phyloP scores from a whole-genome alignment of 441 rosid species.

The Adansonia madagascariensis region DNA sequence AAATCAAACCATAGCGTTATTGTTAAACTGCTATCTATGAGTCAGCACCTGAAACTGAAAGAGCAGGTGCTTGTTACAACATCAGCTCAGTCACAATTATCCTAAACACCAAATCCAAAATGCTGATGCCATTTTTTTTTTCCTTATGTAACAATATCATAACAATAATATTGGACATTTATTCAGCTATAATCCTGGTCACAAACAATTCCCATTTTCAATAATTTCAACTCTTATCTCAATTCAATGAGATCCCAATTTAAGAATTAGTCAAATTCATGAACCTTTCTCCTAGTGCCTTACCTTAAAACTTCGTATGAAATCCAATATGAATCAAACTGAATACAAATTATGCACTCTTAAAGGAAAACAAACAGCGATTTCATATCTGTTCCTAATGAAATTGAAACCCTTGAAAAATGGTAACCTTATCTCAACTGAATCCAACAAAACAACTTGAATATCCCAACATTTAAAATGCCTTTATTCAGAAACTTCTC shows the following conservation, averaged over 20 bases:
- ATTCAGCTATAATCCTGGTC: no score
- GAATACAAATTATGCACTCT: neutral
- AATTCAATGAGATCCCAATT: neutral
- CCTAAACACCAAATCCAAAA: neutral
- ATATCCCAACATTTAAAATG: neutral
- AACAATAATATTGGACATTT: neutral
- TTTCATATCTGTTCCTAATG: neutral
- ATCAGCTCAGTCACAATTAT: neutral
- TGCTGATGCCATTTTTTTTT: neutral
- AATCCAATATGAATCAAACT: neutral
- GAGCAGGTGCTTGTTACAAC: neutral
- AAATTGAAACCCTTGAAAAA: neutral
- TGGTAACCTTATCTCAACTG: neutral
- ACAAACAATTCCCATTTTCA: neutral
- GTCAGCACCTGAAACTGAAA: constrained; percentile 7
- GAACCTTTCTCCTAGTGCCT: neutral
- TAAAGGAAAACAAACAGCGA: constrained; percentile 1
- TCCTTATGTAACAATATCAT: neutral
- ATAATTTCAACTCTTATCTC: neutral
- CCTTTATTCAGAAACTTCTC: neutral
- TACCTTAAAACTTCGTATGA: neutral
- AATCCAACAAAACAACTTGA: neutral
- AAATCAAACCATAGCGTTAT: neutral
- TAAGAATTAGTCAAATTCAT: neutral
- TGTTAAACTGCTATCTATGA: neutral